Percentiles rank a stretch among this genome's conserved stretches.
Evolutionary conservation across 129 eudicot genomes (phyloP).

Genomic region (Pulicaria dysenterica): DNA sequence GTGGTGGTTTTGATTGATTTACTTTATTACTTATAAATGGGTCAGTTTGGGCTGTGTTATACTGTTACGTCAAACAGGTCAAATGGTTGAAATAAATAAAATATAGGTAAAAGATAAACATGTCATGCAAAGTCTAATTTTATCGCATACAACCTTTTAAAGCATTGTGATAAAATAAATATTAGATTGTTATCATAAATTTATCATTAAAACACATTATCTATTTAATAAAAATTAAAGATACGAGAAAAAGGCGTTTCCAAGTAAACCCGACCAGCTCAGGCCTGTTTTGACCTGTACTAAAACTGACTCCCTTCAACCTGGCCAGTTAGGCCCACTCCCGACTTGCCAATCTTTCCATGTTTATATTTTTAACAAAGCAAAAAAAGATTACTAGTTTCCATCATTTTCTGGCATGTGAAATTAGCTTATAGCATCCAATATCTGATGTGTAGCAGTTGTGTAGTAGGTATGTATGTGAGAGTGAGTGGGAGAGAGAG

Average conservation of each 20-base stretch:
- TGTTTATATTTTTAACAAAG: background rate
- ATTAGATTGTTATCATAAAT: too few species aligned
- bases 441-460: background rate
- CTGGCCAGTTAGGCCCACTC: background rate
- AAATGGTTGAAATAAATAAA: background rate
- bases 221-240: too few species aligned
- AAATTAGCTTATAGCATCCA: slow-evolving; percentile 2
- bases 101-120: too few species aligned
- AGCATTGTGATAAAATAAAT: too few species aligned
- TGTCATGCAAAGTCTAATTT: too few species aligned
- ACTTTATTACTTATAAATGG: background rate
- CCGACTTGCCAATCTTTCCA: background rate
- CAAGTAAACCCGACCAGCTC: too few species aligned
- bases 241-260: too few species aligned
- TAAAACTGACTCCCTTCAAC: background rate
- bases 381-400: background rate
- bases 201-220: too few species aligned
- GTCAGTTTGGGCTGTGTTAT: background rate
- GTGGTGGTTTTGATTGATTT: background rate
- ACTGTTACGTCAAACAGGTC: background rate
- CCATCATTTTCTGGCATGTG: background rate
- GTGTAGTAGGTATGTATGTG: background rate
- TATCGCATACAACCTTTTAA: too few species aligned
- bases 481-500: background rate
- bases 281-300: too few species aligned